phyloP scores from a whole-genome alignment of 1,284 basidiomycete genomes.

The Rhodotorula sp. region DNA sequence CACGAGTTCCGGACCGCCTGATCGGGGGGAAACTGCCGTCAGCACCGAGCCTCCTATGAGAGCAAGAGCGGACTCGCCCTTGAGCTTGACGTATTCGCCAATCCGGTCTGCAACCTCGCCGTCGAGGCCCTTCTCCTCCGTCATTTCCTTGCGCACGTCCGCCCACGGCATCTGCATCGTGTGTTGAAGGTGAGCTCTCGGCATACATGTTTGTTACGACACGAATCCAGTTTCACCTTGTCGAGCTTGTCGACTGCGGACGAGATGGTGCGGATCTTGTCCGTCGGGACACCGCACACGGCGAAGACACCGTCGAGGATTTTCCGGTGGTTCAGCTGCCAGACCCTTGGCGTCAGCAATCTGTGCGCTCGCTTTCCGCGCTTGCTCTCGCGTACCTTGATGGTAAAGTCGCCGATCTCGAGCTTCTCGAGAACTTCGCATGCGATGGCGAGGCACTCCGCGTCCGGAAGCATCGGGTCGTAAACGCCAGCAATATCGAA shows the following conservation, averaged over 20 bases:
- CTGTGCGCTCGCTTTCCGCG: neutral
- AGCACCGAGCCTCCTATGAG: neutral
- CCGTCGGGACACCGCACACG: conserved; percentile 87
- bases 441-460: conserved; percentile 80
- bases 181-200: neutral
- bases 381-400: conserved; percentile 66
- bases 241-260: conserved; percentile 98
- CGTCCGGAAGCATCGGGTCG: conserved; percentile 97
- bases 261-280: conserved; percentile 91
- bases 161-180: conserved; percentile 69
- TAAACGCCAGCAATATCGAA: conserved; percentile 92
- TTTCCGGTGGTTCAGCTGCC: conserved; percentile 89
- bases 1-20: conserved; percentile 76
- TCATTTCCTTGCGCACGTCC: conserved; percentile 96
- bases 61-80: conserved; percentile 58
- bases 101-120: conserved; percentile 85
- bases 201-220: neutral
- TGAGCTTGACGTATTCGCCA: conserved; percentile 92
- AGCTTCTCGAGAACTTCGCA: conserved; percentile 78
- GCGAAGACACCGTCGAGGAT: conserved; percentile 96
- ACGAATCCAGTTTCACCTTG: conserved; percentile 60
- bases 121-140: conserved; percentile 86
- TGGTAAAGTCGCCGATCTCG: conserved; percentile 86
- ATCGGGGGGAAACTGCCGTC: conserved; percentile 3
- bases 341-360: conserved; percentile 3